Evolutionary conservation across 768 basidiomycete species (phyloP), one percentile per base, ranked within the genome.

Genomic region (Chalciporus piperatus): DNA sequence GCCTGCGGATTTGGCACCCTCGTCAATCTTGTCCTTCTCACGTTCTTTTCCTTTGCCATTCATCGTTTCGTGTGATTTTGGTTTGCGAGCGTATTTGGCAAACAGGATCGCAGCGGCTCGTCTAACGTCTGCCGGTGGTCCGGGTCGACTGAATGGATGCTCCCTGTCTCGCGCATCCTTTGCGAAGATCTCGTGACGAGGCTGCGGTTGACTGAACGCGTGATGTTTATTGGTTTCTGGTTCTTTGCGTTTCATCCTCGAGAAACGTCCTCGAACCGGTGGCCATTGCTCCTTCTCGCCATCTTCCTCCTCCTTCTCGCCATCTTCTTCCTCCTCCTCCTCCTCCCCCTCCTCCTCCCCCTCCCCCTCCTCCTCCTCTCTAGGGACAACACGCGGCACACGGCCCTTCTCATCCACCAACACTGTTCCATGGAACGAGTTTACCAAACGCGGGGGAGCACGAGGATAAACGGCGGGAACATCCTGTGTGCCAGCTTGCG

Each of bases 371-470:
- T 3, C 27, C 27, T 9, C 27, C 6, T 9, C 27, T 3, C 20
- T 28, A 3, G 1, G 35, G 47, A 40, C 22, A 40, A 55, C 5
- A 8, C 50, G 53, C 3, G 60, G 64, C 3, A 57, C 48, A 25
- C 42, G 53, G 3, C 60, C 62, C 6, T 41, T 52, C 44, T 40
- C 51, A 39, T 62, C 55, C 6, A 62, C 65, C 39, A 67, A 41
- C 3, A 60, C 56, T 35, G 53, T 51, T 0, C 64, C 58, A 3
- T 41, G 50, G 2, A 67, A 4, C 3, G 52, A 56, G 4, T 64
- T 32, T 17, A 58, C 63, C 8, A 62, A 3, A 9, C 58, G 65
- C 1, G 65, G 64, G 3, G 65, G 64, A 7, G 57, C 60, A n/a
- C 52, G 58, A 8, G 50, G 40, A 19, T 48, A 28, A 20, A 35